Evolutionary conservation across 805 yeast species (phyloP).

Genomic region (Monosporozyma unispora): DNA sequence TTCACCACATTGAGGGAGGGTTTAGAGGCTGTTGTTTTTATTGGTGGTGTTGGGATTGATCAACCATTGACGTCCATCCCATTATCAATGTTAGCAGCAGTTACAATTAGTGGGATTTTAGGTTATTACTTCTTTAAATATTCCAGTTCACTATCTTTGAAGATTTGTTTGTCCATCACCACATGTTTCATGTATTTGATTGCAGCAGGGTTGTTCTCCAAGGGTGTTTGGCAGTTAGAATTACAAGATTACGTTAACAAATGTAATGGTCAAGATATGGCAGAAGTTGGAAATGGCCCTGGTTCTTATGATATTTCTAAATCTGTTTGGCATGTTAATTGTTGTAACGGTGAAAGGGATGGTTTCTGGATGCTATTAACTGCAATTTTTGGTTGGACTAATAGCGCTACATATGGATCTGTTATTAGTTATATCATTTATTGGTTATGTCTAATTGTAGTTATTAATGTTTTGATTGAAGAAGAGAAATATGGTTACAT

Average conservation of each 20-base stretch:
- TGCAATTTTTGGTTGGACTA: conserved; percentile 90
- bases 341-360: conserved; percentile 88
- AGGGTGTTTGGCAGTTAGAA: conserved; percentile 88
- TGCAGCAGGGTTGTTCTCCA: conserved; percentile 77
- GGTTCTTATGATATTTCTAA: conserved; percentile 77
- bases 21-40: conserved; percentile 81
- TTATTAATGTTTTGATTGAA: conserved; percentile 37
- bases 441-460: conserved; percentile 47
- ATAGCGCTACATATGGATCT: conserved; percentile 85
- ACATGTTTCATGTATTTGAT: conserved; percentile 77
- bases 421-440: conserved; percentile 62
- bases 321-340: conserved; percentile 90
- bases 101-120: conserved; percentile 47
- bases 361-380: conserved; percentile 88
- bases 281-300: conserved; percentile 87
- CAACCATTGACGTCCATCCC: conserved; percentile 61
- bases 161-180: conserved; percentile 61
- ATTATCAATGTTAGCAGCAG: conserved; percentile 51
- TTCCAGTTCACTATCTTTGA: conserved; percentile 72
- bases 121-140: conserved; percentile 65
- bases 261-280: conserved; percentile 76
- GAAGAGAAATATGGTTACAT: conserved; percentile 53
- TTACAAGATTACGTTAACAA: conserved; percentile 61
- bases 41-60: conserved; percentile 79
- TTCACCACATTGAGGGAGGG: conserved; percentile 86